Base-by-base conservation (phyloP, 164 flowering plant species). In the Brasenia schreberi region DNA sequence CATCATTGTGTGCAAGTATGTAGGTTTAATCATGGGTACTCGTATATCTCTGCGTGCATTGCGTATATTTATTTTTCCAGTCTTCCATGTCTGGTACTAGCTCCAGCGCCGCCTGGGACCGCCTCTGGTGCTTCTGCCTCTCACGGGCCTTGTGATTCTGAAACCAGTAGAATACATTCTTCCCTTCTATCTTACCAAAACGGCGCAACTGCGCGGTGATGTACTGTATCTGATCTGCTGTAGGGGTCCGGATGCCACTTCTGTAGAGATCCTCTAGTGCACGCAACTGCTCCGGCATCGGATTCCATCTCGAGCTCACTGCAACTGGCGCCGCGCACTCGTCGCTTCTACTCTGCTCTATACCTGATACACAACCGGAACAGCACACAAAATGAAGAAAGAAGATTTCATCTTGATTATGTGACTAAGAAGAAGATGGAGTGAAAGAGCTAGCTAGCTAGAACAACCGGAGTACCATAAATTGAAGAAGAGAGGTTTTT, bases 61-160 rank as follows among this genome's bases (percentile, higher is more conserved):
- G n/a, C n/a, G n/a, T n/a, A n/a, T n/a, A 0, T 6, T 44, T 44
- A 6, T 1, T 44, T 6, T 44, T 11, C 5, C 7, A 11, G 52
- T 44, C 10, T 6, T 44, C 52, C 7, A 44, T 44, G 7, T 44
- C 52, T 6, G 10, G 52, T 6, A 44, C 52, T 6, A 44, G 52
- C 10, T 44, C 52, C 52, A 44, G 10, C 52, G 52, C 52, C 52
- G 52, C 52, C 10, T 44, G 7, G 7, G 52, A 44, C 16, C 62
- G 81, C 74, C 79, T 83, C 44, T 85, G 75, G 18, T 84, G 82
- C 77, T 84, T 86, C 70, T 86, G 91, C 27, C 89, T 72, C 44
- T 87, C 90, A 58, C 93, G 75, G 7, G 93, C 93, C 74, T 87
- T 87, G 73, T 87, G 92, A 68, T 87, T 87, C 70, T 87, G 93